Conservation (phyloP, 2,329 filamentous ascomycete genomes). For the Xylariaceae sp. region DNA sequence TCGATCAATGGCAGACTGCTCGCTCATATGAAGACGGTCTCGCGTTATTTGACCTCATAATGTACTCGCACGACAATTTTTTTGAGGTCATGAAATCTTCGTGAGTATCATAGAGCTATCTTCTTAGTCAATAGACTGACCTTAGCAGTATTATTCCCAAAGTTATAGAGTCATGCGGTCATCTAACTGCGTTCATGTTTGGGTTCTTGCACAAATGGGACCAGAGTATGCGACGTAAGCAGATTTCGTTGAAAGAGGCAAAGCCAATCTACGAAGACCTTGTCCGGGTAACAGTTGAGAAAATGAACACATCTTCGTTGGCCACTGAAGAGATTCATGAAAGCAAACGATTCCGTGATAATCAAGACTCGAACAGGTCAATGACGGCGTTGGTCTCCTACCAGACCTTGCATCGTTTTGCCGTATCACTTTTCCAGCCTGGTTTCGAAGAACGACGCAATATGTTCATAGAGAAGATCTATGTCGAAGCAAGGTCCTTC, state of each 20-base stretch:
- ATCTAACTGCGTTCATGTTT: conserved; percentile 23
- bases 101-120: conserved; percentile 23
- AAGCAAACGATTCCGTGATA: neutral
- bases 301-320: conserved; percentile 1
- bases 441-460: conserved; percentile 26
- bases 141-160: conserved; percentile 20
- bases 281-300: conserved; percentile 2
- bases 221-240: conserved; percentile 14
- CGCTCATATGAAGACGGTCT: conserved; percentile 26
- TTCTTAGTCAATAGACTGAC: neutral
- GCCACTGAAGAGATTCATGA: neutral
- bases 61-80: conserved; percentile 12
- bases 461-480: conserved; percentile 32
- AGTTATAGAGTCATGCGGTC: neutral
- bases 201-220: conserved; percentile 20
- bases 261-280: conserved; percentile 23
- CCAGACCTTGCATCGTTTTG: conserved; percentile 16
- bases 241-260: conserved; percentile 14
- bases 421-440: conserved; percentile 27
- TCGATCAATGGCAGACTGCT: neutral
- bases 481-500: conserved; percentile 19
- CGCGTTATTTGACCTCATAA: conserved; percentile 24
- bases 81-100: conserved; percentile 21
- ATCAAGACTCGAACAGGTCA: too few species aligned
- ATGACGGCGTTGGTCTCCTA: neutral